Conservation (phyloP, 1,139 yeast genomes). For the Saccharomyces hybrid region DNA sequence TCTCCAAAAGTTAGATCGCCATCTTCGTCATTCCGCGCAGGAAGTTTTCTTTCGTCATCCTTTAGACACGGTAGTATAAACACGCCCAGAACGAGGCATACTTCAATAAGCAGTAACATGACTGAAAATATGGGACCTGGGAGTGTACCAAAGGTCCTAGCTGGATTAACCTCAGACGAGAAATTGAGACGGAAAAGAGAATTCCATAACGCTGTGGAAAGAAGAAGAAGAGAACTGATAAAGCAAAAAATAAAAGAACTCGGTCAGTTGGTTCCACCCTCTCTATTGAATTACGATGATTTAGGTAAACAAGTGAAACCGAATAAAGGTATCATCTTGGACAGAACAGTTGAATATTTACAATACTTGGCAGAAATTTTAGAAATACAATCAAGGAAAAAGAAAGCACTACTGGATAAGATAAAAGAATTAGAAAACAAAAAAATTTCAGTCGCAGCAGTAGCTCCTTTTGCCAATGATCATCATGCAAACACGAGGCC, state of each 20-base stretch:
- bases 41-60: slow-evolving; percentile 25
- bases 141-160: slow-evolving; percentile 18
- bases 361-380: slow-evolving; percentile 44
- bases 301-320: slow-evolving; percentile 62
- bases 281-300: slow-evolving; percentile 46
- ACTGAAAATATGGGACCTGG: slow-evolving; percentile 8
- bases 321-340: slow-evolving; percentile 60
- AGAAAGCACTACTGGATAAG: slow-evolving; percentile 29
- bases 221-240: slow-evolving; percentile 70
- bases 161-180: slow-evolving; percentile 54
- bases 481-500: neutral
- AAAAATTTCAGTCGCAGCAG: slow-evolving; percentile 2
- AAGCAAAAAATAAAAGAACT: slow-evolving; percentile 69
- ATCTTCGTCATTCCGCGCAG: slow-evolving; percentile 24
- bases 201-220: slow-evolving; percentile 74
- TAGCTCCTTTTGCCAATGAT: neutral
- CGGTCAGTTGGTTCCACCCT: slow-evolving; percentile 65
- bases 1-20: slow-evolving; percentile 25
- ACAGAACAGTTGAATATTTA: slow-evolving; percentile 63
- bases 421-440: slow-evolving; percentile 33
- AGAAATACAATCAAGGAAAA: slow-evolving; percentile 36
- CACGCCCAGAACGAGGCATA: slow-evolving; percentile 18
- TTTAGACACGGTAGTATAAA: slow-evolving; percentile 18
- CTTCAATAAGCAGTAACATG: slow-evolving; percentile 16
- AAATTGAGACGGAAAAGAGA: slow-evolving; percentile 63